A percentile compares a stretch with the other conserved stretches of the same genome.
Conservation (phyloP, 2,329 filamentous ascomycete species). For the Parascedosporium putredinis region DNA sequence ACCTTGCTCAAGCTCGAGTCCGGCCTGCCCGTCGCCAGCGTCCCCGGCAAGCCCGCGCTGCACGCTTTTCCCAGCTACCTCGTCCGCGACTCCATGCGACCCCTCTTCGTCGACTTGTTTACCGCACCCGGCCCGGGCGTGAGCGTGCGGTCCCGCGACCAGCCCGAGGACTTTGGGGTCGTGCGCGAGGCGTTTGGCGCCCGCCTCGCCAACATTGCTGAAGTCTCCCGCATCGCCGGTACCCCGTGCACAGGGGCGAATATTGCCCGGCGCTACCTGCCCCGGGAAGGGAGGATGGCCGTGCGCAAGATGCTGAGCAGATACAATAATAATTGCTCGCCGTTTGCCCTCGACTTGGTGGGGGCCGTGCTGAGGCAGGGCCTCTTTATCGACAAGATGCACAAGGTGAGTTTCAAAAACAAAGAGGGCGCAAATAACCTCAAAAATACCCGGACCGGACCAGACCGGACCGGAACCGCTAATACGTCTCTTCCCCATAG, state of each 20-base stretch:
- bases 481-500: conserved; percentile 12
- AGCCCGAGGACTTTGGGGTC: conserved; percentile 33
- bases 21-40: conserved; percentile 33
- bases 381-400: conserved; percentile 63
- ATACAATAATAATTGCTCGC: conserved; percentile 59
- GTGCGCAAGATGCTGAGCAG: conserved; percentile 58
- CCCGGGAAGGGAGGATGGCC: conserved; percentile 26
- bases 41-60: neutral
- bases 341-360: conserved; percentile 54
- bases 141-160: conserved; percentile 3
- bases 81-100: conserved; percentile 35
- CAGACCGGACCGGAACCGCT: too few relatives aligned
- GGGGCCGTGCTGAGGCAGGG: conserved; percentile 58
- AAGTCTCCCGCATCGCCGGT: conserved; percentile 31
- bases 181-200: conserved; percentile 41
- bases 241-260: conserved; percentile 9
- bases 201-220: conserved; percentile 25
- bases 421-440: too few relatives aligned
- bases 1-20: conserved; percentile 46
- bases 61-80: conserved; percentile 47
- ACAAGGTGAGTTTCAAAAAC: conserved; percentile 24
- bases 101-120: conserved; percentile 29
- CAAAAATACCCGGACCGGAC: too few relatives aligned
- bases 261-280: conserved; percentile 15
- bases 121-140: conserved; percentile 9